Evolutionary conservation across 2,329 filamentous ascomycete species (phyloP).

Genomic region (Ceratocystiopsis sp.): DNA sequence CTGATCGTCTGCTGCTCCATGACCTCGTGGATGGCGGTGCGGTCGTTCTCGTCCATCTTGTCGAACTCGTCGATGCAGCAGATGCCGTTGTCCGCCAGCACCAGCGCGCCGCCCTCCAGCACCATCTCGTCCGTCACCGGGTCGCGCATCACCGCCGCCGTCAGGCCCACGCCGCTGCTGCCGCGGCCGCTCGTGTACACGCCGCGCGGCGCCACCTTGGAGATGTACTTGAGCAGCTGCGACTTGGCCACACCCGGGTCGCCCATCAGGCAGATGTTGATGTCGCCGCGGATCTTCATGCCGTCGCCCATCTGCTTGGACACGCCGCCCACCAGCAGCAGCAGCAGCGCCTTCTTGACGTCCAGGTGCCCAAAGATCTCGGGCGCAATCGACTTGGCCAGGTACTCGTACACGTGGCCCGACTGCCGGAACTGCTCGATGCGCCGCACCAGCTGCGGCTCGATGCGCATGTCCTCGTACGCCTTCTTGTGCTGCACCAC

Average conservation of each 20-base stretch:
- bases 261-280: constrained; percentile 98
- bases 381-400: constrained; percentile 89
- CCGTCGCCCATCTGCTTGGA: constrained; percentile 94
- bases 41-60: constrained; percentile 76
- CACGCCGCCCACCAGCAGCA: constrained; percentile 88
- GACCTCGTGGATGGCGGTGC: constrained; percentile 72
- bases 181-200: constrained; percentile 71
- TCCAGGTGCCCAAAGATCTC: constrained; percentile 95
- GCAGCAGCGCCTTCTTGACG: constrained; percentile 93
- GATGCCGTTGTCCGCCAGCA: constrained; percentile 67
- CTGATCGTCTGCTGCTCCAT: constrained; percentile 82
- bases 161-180: constrained; percentile 68
- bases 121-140: constrained; percentile 76
- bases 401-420: constrained; percentile 87
- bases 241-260: constrained; percentile 99
- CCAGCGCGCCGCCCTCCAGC: constrained; percentile 62
- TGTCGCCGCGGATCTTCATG: constrained; percentile 97
- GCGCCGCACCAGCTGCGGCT: constrained; percentile 59
- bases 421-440: constrained; percentile 75
- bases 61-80: constrained; percentile 80
- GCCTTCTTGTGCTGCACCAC: constrained; percentile 96
- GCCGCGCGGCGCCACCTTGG: constrained; percentile 88
- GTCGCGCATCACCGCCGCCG: constrained; percentile 69
- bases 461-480: constrained; percentile 80
- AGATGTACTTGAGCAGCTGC: constrained; percentile 94